Evolutionary conservation across 345 rosid species (phyloP).

Genomic region (Eucalyptus coolabah): DNA sequence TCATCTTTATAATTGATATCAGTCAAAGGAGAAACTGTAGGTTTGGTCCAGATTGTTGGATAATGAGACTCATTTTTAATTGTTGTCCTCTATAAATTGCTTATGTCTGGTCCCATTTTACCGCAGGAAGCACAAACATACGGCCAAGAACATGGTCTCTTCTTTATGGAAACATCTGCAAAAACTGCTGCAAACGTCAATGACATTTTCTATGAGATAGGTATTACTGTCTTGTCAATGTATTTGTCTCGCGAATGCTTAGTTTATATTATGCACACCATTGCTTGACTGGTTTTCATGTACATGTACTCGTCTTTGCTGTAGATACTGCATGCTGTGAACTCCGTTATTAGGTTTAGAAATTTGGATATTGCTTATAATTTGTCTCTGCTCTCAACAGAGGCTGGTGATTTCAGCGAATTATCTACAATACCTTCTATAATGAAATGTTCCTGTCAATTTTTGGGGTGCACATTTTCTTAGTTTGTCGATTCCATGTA

Average conservation of each 20-base stretch:
- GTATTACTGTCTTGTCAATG: constrained; percentile 9
- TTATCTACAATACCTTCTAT: neutral
- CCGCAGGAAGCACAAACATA: constrained; percentile 79
- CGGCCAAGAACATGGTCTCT: constrained; percentile 82
- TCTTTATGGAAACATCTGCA: constrained; percentile 98
- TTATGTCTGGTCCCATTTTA: neutral
- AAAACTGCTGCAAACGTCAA: constrained; percentile 89
- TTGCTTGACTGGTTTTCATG: neutral
- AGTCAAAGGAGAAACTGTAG: neutral
- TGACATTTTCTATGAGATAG: constrained; percentile 86
- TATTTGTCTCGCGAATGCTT: neutral
- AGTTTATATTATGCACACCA: neutral
- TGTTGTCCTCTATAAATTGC: neutral
- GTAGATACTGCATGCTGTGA: neutral
- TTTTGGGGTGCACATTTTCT: neutral
- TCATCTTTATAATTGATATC: neutral
- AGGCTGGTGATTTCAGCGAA: neutral
- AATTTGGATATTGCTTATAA: neutral
- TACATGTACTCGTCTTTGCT: neutral
- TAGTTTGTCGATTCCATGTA: neutral
- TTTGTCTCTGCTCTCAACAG: neutral
- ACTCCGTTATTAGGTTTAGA: neutral
- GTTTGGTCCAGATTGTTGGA: neutral
- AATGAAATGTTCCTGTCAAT: neutral
- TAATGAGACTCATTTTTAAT: neutral